Base-by-base conservation (phyloP, 768 basidiomycete species). In the Serendipita vermifera region DNA sequence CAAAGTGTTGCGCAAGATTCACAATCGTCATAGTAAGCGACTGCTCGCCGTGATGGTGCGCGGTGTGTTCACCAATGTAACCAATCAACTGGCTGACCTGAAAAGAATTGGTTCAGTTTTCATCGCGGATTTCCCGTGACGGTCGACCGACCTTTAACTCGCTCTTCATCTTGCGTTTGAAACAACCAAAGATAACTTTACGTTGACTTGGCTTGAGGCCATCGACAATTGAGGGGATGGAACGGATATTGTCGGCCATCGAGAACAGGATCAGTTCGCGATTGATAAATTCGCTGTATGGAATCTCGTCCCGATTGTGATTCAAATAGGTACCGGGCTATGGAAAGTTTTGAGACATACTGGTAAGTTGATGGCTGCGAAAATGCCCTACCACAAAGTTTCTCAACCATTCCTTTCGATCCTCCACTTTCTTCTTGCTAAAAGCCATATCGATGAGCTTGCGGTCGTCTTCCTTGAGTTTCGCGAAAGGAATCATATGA, bases 391-490 rank as follows among this genome's bases (percentile, higher is more conserved):
- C 91, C 75, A 79, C 90, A 72, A 91, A 94, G 59, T 89, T 83
- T 22, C 96, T 78, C 11, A 99, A 72, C 96, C 96, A 99, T 57
- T 99, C 96, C 68, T 99, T 98, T 54, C 96, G 83, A 2, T 97
- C 92, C 58, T 99, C 96, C 0, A 92, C 88, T 66, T 94, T 97
- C 76, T 97, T 98, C 80, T 98, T 99, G 74, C 90, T 97, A 75
- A 99, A 99, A 0, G 96, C 96, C 56, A 99, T 82, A 36, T 99
- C 96, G 59, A 99, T 94, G 33, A 97, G 76, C 5, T 82, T 83
- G 40, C 80, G 81, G 62, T 98, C 96, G 2, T 83, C 91, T 0
- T 83, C 77, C 64, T 86, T 80, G 3, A 81, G 82, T 2, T 81
- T 71, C 2, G 85, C 77, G 71, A 99, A 98, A 0, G 90, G 87